A percentile compares a stretch with the other conserved stretches of the same genome.
Evolutionary conservation across 2,329 filamentous ascomycete genomes (phyloP).

Genomic region (Dothistroma pini): DNA sequence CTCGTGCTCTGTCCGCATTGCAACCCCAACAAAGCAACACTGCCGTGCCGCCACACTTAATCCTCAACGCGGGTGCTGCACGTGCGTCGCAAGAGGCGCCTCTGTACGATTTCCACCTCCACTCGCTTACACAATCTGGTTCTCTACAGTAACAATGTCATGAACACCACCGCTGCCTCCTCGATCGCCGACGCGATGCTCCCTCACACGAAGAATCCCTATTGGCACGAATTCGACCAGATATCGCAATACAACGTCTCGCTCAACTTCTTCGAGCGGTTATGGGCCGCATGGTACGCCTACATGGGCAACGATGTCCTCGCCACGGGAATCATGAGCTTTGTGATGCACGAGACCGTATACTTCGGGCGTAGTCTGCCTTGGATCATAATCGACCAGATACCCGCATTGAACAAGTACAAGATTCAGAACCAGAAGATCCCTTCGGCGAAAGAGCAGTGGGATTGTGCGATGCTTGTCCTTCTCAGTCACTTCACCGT

Average conservation of each 20-base stretch:
- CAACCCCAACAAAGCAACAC: neutral
- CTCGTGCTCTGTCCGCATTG: neutral
- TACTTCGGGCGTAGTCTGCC: conserved; percentile 92
- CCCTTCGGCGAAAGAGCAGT: conserved; percentile 89
- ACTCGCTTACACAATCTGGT: conserved; percentile 5
- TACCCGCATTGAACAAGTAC: conserved; percentile 85
- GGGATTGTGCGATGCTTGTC: conserved; percentile 88
- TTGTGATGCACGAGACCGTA: conserved; percentile 86
- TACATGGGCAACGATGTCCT: conserved; percentile 98
- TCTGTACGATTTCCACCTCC: neutral
- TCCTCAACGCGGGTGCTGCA: neutral
- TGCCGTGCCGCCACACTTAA: neutral
- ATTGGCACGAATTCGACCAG: conserved; percentile 63
- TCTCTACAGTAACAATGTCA: conserved; percentile 19
- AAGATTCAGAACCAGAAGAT: conserved; percentile 92
- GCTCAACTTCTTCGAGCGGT: conserved; percentile 78
- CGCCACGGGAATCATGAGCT: conserved; percentile 96
- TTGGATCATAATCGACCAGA: conserved; percentile 86
- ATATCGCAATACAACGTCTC: conserved; percentile 73
- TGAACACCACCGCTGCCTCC: conserved; percentile 31
- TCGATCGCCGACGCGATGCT: conserved; percentile 36
- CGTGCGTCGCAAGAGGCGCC: neutral
- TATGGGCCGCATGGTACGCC: conserved; percentile 95
- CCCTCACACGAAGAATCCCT: conserved; percentile 50
- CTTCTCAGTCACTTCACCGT: conserved; percentile 96